Percentiles rank a stretch among this genome's conserved stretches.
Conservation (phyloP, 2,329 filamentous ascomycete species). For the Venturia nashicola region DNA sequence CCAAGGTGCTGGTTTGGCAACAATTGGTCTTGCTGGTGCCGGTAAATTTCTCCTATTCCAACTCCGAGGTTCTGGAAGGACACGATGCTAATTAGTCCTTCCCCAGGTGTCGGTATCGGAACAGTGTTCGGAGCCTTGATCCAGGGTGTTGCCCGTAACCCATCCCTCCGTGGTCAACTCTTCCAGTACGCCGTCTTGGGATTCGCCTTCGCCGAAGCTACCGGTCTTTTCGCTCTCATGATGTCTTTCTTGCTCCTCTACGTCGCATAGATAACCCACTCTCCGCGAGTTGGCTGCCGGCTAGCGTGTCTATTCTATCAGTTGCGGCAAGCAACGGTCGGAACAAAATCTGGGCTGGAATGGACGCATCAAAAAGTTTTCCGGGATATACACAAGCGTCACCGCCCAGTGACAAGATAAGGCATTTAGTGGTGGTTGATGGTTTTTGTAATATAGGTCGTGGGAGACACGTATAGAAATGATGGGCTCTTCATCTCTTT, state of each 20-base stretch:
- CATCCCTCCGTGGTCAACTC: conserved; percentile 83
- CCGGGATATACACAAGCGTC: neutral
- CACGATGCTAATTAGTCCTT: neutral
- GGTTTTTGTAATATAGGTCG: conserved; percentile 6
- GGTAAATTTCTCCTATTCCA: neutral
- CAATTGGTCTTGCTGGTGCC: conserved; percentile 72
- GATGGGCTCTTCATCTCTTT: conserved; percentile 5
- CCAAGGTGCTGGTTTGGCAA: conserved; percentile 43
- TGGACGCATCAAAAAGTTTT: neutral
- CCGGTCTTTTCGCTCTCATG: conserved; percentile 50
- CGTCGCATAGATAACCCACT: conserved; percentile 15
- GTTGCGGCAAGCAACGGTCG: conserved; percentile 1
- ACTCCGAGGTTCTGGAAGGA: neutral
- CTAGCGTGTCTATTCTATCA: neutral
- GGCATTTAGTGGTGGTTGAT: conserved; percentile 2
- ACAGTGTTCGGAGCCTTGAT: conserved; percentile 88
- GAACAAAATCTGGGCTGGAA: conserved; percentile 1
- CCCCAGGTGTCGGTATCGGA: conserved; percentile 88
- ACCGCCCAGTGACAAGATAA: neutral
- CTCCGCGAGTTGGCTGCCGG: neutral
- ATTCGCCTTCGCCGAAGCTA: conserved; percentile 91
- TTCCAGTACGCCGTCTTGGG: conserved; percentile 94
- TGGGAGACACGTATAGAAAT: conserved; percentile 7
- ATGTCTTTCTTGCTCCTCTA: conserved; percentile 32
- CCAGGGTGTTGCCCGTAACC: conserved; percentile 86